Percentiles rank a stretch among this genome's conserved stretches.
These are phyloP conservation scores for Stenocarpella maydis DNA, from an alignment of 2,329 filamentous ascomycete species.

Conservation along the genomic window DNA sequence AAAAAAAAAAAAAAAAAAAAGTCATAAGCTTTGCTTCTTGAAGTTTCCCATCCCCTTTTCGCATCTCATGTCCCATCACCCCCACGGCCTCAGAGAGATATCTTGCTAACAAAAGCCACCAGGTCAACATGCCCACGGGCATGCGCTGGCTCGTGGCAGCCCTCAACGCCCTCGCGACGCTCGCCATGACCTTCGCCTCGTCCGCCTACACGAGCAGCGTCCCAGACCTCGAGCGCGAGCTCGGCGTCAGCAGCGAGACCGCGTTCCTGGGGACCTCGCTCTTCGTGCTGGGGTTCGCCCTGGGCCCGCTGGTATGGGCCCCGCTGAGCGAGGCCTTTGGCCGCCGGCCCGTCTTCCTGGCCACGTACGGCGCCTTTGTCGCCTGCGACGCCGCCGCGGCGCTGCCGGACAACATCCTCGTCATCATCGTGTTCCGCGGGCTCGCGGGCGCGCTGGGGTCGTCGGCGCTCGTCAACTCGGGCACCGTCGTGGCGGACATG, in stretches of 20 bases:
- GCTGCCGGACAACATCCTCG: constrained; percentile 27
- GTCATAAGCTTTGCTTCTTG: no score
- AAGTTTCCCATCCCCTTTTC: no score
- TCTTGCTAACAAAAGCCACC: background rate
- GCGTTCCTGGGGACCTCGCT: constrained; percentile 59
- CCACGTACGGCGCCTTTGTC: constrained; percentile 30
- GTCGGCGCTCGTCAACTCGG: constrained; percentile 53
- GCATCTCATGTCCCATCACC: no score
- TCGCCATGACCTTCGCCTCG: constrained; percentile 56
- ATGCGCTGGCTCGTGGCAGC: constrained; percentile 51
- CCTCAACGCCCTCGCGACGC: constrained; percentile 37
- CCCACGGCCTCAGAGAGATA: no score
- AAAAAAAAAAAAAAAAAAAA: no score
- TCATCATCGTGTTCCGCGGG: constrained; percentile 29
- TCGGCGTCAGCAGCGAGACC: constrained; percentile 51
- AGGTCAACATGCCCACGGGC: constrained; percentile 32
- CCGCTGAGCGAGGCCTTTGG: constrained; percentile 67
- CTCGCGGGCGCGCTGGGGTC: constrained; percentile 26
- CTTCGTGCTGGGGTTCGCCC: constrained; percentile 64
- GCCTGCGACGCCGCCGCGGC: constrained; percentile 25
- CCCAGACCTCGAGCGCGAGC: constrained; percentile 49
- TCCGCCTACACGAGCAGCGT: constrained; percentile 56
- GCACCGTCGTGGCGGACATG: constrained; percentile 68
- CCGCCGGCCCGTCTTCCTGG: constrained; percentile 28
- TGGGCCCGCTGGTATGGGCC: constrained; percentile 67